phyloP scores from a whole-genome alignment of 2,329 filamentous ascomycete genomes.

The Cordyceps fumosorosea region DNA sequence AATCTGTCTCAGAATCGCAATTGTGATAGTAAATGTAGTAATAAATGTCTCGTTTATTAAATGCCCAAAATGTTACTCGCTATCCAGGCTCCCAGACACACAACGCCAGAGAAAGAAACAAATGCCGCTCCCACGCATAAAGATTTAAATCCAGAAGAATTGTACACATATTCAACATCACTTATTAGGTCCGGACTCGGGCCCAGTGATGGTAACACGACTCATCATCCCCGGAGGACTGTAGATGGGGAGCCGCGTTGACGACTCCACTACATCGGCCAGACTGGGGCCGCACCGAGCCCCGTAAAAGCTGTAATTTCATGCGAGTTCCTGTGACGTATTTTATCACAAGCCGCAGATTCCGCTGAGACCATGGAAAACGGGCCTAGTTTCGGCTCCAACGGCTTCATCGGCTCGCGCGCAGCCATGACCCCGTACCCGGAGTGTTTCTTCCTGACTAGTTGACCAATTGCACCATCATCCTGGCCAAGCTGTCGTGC shows the following conservation, averaged over 20 bases:
- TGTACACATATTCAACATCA: neutral
- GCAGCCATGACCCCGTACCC: neutral
- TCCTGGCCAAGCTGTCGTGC: constrained; percentile 7
- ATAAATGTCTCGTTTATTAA: constrained; percentile 6
- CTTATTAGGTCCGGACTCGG: neutral
- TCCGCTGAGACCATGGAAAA: neutral
- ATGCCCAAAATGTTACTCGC: constrained; percentile 3
- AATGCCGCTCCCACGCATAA: neutral
- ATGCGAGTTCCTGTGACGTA: constrained; percentile 6
- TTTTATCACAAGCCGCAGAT: neutral
- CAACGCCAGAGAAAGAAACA: neutral
- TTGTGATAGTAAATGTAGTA: neutral
- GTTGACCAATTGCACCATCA: constrained; percentile 10
- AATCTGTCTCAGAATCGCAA: neutral
- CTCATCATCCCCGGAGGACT: neutral
- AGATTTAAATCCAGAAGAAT: neutral
- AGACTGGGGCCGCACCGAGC: neutral
- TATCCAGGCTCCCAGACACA: neutral
- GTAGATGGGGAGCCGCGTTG: neutral
- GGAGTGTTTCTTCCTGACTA: neutral
- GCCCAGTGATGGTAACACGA: neutral
- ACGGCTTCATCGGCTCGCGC: neutral
- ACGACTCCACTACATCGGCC: constrained; percentile 3
- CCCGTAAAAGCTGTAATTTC: neutral
- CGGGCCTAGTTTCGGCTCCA: neutral